Base-by-base conservation (phyloP, 768 basidiomycete genomes). In the Multifurca ochricompacta region DNA sequence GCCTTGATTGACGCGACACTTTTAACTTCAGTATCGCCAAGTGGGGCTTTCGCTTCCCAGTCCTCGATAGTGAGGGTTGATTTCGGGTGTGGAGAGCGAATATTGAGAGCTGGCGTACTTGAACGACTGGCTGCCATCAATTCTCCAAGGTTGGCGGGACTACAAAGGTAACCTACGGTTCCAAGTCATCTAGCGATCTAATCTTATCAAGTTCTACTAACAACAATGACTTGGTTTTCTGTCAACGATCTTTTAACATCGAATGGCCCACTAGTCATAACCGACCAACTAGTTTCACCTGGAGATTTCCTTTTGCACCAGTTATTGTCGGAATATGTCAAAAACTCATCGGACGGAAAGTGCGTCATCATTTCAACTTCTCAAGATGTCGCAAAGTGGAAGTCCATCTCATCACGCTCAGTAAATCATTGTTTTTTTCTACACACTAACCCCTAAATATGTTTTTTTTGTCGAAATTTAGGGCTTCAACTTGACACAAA, bases 1-100 rank as follows among this genome's bases (percentile, higher is more conserved):
- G 73, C 66, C 65, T 87, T 85, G 42, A 94, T 64, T 8, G 70
- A 67, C 8, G 73, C 73, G 18, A 95, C 75, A 59, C 86, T 91
- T 51, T 76, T 76, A 16, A 77, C 71, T 63, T 89, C 84, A 10
- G 77, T 64, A 41, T 94, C 86, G 28, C 73, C 76, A 28, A 97
- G 68, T 2, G 90, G 89, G 0, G 91, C 81, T 60, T 80, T 85
- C 0, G 80, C 68, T 62, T 96, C 93, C 94, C 94, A 98, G 71
- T 95, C 91, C 66, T 96, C 93, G 3, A 95, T 73, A 37, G 74
- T 83, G 32, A 90, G 73, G 1, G 71, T 71, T 1, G 71, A 65
- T 63, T 74, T 81, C 8, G 70, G 58, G n/a, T 67, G 70, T 28
- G 67, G 57, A 28, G 62, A 48, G 32, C 63, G 64, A 40, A 52